Evolutionary conservation across 306 rosid species (phyloP), one percentile per base, ranked within the genome.

Genomic region (Glycine latifolia): DNA sequence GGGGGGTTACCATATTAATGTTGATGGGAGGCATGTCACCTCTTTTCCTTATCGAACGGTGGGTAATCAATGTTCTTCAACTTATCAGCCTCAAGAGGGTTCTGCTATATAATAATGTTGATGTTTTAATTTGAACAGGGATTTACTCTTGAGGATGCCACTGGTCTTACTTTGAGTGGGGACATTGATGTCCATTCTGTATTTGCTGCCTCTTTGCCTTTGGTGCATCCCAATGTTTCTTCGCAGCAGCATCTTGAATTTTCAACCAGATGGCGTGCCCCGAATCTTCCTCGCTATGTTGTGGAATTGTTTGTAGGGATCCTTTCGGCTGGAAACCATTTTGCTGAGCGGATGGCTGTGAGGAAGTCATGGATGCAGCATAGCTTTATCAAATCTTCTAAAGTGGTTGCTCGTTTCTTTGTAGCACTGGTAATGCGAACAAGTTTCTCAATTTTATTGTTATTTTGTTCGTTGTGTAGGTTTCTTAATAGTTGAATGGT

Each of bases 331-430:
- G 99, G 99, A 72, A 95, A 93, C 87, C 99, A 95, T 89, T 95
- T 95, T 63, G 92, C 96, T 0, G 99, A 95, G 89, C 85, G 99
- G 78, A 95, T 95, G 99, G 98, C 99, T 7, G 91, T 83, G 8
- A 90, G 99, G 87, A 95, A 89, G 87, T 93, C 99, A 54, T 95
- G 99, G 99, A 91, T 93, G 97, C 97, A 91, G 81, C 93, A 95
- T 84, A 83, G 48, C 71, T 90, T 91, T 61, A 86, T 95, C 75
- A 86, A 79, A 78, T 90, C 97, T n/a, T 93, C 96, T 10, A 86
- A 80, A 54, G 97, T 89, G 72, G 94, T 91, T 39, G 95, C 91
- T 67, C 99, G 99, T 67, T 93, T 95, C 85, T 95, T 95, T 72
- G 98, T 93, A 56, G 99, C 99, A 75, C 89, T 92, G 94, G 99